Base-by-base conservation (phyloP, 345 rosid species). In the Balakata baccata region DNA sequence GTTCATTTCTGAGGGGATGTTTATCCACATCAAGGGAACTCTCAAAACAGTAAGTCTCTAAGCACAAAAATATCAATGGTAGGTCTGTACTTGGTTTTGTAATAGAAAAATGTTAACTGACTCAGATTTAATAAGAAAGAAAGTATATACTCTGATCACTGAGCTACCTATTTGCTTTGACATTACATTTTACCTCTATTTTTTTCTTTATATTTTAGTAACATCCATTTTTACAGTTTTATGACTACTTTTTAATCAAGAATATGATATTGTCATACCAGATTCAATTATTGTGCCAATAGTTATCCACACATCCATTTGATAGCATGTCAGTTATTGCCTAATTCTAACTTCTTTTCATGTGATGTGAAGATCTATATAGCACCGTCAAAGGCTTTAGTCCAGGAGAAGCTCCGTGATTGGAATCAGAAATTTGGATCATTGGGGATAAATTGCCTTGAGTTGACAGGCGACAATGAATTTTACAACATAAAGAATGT, bases 321-420 rank as follows among this genome's bases (percentile, higher is more conserved):
- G 46, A 66, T 60, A 46, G 47, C 25, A 17, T 62, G n/a, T 22
- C 58, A 47, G 4, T 70, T 62, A 63, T 64, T 72, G 16, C 38
- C 50, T 68, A 52, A 41, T 64, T 73, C 60, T 58, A 37, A 72
- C 17, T 78, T 62, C 61, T 67, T 58, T 84, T 81, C 63, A 20
- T 71, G 53, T 84, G 75, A 68, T 70, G 11, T 74, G 72, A 69
- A 95, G 99, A 82, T 95, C 84, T 95, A 95, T 76, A 79, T 89
- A 82, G 92, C 98, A 58, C 98, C 98, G 56, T 91, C 99, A 22
- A 95, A 95, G 87, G 99, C 98, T 80, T 86, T 95, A 74, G 94
- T 95, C 41, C 99, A 92, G 73, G 97, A 92, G 84, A 95, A 95
- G 88, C 86, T 89, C 71, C 92, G 97, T 43, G 94, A 92, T 63